Conservation (phyloP, 345 rosid species). For the Eucalyptus erythrocorys region DNA sequence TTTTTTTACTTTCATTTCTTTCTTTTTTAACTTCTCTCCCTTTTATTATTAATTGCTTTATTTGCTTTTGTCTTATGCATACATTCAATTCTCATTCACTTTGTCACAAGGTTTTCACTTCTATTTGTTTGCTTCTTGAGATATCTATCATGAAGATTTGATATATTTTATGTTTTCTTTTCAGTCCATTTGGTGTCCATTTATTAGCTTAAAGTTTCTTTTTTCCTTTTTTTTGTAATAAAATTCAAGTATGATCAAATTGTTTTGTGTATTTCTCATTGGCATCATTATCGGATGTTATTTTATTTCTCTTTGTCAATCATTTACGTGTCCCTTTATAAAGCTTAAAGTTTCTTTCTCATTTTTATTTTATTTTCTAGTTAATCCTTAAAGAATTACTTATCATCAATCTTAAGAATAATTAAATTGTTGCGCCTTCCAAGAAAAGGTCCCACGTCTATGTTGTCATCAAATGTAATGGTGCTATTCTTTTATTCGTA, state of each 20-base stretch:
- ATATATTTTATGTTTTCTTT: not conserved
- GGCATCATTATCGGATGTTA: not conserved
- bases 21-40: not conserved
- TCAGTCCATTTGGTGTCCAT: not conserved
- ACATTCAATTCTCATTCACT: not conserved
- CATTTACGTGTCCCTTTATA: not conserved
- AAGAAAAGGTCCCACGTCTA: not conserved
- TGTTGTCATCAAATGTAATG: too few species aligned
- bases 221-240: not conserved
- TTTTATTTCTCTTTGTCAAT: not conserved
- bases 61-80: not conserved
- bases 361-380: not conserved
- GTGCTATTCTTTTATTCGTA: not conserved
- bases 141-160: not conserved
- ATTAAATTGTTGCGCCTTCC: not conserved
- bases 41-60: not conserved
- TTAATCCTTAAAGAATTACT: too few species aligned
- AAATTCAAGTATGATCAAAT: not conserved
- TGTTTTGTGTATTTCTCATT: not conserved
- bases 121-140: not conserved
- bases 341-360: not conserved
- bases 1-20: not conserved
- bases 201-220: not conserved
- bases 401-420: not conserved
- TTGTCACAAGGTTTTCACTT: not conserved